Evolutionary conservation across 179 eudicot genomes (phyloP), one percentile per base, ranked within the genome.

Genomic region (Silene vulgaris): DNA sequence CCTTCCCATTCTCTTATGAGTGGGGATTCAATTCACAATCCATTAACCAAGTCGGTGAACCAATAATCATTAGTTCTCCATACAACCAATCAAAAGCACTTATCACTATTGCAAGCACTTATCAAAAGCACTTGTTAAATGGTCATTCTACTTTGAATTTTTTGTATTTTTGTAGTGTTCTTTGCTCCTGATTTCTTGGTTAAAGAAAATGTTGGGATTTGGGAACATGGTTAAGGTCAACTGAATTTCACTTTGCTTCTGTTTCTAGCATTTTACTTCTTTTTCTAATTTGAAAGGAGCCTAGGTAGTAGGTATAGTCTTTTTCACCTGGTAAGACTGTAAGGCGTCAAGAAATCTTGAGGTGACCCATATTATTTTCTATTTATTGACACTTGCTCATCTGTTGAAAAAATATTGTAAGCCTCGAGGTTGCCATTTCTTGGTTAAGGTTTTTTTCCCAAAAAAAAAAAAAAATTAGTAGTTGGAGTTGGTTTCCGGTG

Each of bases 171-270:
- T 29, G 59, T 0, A 74, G 26, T 40, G 23, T 16, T 62, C 50
- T 40, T 20, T 43, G 40, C 28, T 65, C 50, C 19, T 61, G 6
- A 48, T 19, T 52, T 6, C 26, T 48, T 75, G 77, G 60, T 65
- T 16, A 64, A 50, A 28, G 43, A 48, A 45, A 21, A 45, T 45
- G 40, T 32, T 32, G 35, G 35, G 35, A 32, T 32, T 2, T 64
- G 35, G 45, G 23, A 74, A 43, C 3, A 59, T 43, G 23, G 26
- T 54, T n/a, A 5, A 7, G 16, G 40, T 73, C 52, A 60, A 1
- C 48, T 29, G 21, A 30, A 21, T 32, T 62, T 60, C 19, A 29
- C 65, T 32, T 60, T 37, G 69, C 54, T 11, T 59, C 19, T 73
- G 21, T 59, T 19, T 2, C 17, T 13, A 9, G 3, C 37, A 21